These are phyloP conservation scores for Coemansia sp. DNA, from an alignment of 192 early-diverging fungal species.

Conservation along the genomic window DNA sequence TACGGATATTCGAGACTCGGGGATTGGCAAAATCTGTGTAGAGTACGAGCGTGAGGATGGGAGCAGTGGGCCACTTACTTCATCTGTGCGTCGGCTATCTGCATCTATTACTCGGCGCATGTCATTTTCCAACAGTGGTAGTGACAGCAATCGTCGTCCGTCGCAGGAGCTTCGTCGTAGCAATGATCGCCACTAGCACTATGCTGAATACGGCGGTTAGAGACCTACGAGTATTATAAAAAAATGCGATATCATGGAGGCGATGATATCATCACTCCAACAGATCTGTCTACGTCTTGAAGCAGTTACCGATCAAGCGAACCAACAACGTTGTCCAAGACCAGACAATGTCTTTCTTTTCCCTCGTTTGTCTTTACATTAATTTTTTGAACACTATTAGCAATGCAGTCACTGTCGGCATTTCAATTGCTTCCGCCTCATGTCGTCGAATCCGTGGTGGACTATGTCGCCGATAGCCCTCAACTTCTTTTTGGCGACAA, in stretches of 20 bases:
- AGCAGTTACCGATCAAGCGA: too few species aligned
- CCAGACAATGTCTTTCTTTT: too few species aligned
- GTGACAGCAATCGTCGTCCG: neutral
- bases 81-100: slow-evolving; percentile 3
- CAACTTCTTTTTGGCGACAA: neutral
- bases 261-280: too few species aligned
- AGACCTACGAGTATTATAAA: neutral
- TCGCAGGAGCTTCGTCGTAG: neutral
- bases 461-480: neutral
- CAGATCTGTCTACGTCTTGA: too few species aligned
- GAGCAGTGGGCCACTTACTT: neutral
- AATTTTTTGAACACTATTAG: neutral
- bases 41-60: slow-evolving; percentile 9
- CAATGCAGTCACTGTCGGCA: neutral
- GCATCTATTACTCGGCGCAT: neutral
- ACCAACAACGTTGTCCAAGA: too few species aligned
- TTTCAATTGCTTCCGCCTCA: neutral
- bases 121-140: neutral
- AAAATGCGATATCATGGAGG: neutral
- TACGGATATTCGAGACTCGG: neutral
- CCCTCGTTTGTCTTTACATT: too few species aligned
- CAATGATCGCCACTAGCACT: neutral
- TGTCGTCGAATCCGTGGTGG: too few species aligned
- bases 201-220: neutral
- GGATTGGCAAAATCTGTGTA: slow-evolving; percentile 8